Percentiles rank a stretch among this genome's conserved stretches.
phyloP scores from a whole-genome alignment of 2,329 filamentous ascomycete species.

The Curvularia lunata region DNA sequence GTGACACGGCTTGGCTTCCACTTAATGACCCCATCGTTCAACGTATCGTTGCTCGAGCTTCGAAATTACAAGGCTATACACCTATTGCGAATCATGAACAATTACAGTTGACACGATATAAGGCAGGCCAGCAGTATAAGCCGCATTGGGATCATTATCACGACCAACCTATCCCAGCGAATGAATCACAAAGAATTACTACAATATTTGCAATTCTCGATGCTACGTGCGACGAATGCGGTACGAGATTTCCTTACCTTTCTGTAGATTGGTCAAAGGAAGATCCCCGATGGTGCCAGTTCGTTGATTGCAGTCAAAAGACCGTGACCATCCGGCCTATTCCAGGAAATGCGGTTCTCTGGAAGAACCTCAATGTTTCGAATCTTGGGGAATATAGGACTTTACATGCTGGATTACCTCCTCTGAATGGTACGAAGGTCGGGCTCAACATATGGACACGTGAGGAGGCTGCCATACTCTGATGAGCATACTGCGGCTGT shows the following conservation, averaged over 20 bases:
- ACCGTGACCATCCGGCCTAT: not conserved
- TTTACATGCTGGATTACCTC: slow-evolving; percentile 7
- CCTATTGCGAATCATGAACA: not conserved
- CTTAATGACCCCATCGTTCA: not conserved
- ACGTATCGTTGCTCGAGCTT: slow-evolving; percentile 1
- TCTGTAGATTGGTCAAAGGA: slow-evolving; percentile 5
- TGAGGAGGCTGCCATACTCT: not conserved
- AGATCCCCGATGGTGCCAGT: slow-evolving; percentile 1
- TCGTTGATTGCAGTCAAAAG: not conserved
- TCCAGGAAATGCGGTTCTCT: slow-evolving; percentile 6
- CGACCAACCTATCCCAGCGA: not conserved
- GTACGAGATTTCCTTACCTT: not conserved
- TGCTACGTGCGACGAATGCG: slow-evolving; percentile 2
- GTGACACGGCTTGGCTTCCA: not conserved
- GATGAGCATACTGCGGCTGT: not conserved
- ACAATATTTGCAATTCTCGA: slow-evolving; percentile 5
- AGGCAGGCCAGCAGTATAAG: not conserved
- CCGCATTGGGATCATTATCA: slow-evolving; percentile 6
- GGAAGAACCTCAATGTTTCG: slow-evolving; percentile 4
- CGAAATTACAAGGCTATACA: slow-evolving; percentile 1
- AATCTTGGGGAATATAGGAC: not conserved
- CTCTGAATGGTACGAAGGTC: not conserved
- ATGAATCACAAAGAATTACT: slow-evolving; percentile 1
- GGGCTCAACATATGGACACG: slow-evolving; percentile 8
- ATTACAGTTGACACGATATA: slow-evolving; percentile 5